Base-by-base conservation (phyloP, 345 rosid species). In the Lepidium africanum region DNA sequence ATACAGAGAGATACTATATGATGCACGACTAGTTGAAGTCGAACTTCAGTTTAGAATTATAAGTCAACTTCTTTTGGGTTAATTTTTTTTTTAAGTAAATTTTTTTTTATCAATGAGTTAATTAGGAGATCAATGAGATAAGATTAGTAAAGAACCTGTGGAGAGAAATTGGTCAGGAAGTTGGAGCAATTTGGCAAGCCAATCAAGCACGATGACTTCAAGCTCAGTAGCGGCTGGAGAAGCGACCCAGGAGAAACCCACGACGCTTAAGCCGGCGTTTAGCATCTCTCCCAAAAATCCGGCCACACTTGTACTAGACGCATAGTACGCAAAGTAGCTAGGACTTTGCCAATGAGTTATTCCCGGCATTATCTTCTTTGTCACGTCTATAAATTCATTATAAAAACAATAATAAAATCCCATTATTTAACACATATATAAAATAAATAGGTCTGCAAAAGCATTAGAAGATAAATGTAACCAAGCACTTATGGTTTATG, bases 131-230 rank as follows among this genome's bases (percentile, higher is more conserved):
- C 32, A 63, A 36, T 45, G 43, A 35, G 21, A 39, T 21, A 1
- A 13, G 9, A 21, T 25, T 4, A 58, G 1, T 6, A 27, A 60
- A 45, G 38, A 42, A 84, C 97, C 94, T 27, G 82, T 45, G 13
- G 94, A 89, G 67, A 86, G 92, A 71, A 92, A 92, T 7, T 83
- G 76, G 54, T 82, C 60, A 6, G 96, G 98, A 6, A 92, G 86
- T 69, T 79, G 80, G 61, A 92, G 86, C 70, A 87, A 53, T 62
- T 89, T 85, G n/a, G 81, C 94, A 55, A 92, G 92, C 98, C 98
- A 92, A 65, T 87, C 98, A 15, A 92, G 79, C 63, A 89, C 95
- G 7, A 72, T 46, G 52, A 72, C 41, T 72, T 72, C 76, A 4
- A 72, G 76, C 50, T 72, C 76, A 46, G 76, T 64, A 49, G 70